Evolutionary conservation across 1,139 yeast species (phyloP).

Genomic region (Debaryomycetaceae sp.): DNA sequence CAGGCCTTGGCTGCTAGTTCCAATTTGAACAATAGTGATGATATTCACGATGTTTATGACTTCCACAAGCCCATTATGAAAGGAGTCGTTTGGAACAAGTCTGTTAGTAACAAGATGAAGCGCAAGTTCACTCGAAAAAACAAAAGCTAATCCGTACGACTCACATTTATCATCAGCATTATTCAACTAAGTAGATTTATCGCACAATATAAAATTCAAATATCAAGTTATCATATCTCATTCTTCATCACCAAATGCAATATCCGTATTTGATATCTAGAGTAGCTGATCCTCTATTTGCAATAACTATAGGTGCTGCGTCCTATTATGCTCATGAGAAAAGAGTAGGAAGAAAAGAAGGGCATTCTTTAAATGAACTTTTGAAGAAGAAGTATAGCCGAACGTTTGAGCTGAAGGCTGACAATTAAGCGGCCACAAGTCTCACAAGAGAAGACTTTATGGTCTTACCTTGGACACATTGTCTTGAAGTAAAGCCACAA

Average conservation of each 20-base stretch:
- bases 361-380: conserved; percentile 55
- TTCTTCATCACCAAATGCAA: conserved; percentile 19
- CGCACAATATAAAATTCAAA: conserved; percentile 1
- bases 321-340: conserved; percentile 61
- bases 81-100: conserved; percentile 56
- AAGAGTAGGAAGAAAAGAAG: conserved; percentile 51
- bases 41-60: conserved; percentile 47
- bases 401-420: neutral
- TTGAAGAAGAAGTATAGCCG: conserved; percentile 9
- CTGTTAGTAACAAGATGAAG: conserved; percentile 49
- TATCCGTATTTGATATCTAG: conserved; percentile 38
- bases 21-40: conserved; percentile 19
- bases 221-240: neutral
- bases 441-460: neutral
- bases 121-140: conserved; percentile 30
- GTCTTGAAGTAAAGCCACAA: neutral
- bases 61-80: conserved; percentile 51
- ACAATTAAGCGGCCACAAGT: neutral
- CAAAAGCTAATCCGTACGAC: neutral
- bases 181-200: neutral
- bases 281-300: conserved; percentile 56
- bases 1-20: conserved; percentile 23
- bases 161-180: neutral
- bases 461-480: neutral
- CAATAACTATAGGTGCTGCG: conserved; percentile 52